Evolutionary conservation across 108 stramenopile species (phyloP), one percentile per base, ranked within the genome.

Genomic region (Cyclotella cryptica): DNA sequence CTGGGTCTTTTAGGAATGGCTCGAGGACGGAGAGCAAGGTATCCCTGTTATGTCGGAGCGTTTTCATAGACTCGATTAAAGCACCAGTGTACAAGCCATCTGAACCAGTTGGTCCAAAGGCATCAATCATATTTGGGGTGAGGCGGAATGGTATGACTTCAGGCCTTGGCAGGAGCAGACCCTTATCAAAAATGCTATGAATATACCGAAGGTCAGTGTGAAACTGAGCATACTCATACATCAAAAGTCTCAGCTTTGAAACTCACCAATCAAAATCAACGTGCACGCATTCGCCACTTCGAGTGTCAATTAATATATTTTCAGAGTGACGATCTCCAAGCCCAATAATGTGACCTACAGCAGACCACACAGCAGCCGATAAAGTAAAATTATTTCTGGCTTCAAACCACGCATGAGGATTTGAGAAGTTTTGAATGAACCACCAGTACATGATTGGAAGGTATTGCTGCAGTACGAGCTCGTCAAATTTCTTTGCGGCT

Each of bases 111-210:
- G 96, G 89, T 14, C 98, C 98, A 77, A 99, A 96, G 11, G 94
- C 96, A 75, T 99, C 98, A 14, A 99, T 66, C 98, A 99, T 98
- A 69, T 99, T 98, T 4, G 96, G 93, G 14, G 98, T 99, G 30
- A 99, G 85, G 2, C 99, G 94, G 69, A 99, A 99, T 0, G 99
- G 99, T 53, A 99, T 97, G 24, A 99, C 88, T 77, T 99, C 99
- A 1, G 99, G 99, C 26, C 80, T 63, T 19, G 88, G 88, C 49
- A 99, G 84, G 44, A 78, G 66, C 43, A 98, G 80, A 10, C 98
- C 99, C 81, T 99, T 98, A 84, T 99, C 99, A 79, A 99, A 99
- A 57, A 99, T 91, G 80, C 99, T 93, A 41, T 35, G n/a, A 10
- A 27, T 67, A 51, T 9, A 17, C n/a, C n/a, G n/a, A 14, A 67